phyloP scores from a whole-genome alignment of 2,329 filamentous ascomycete genomes.

The Hymenoscyphus fructigenus region DNA sequence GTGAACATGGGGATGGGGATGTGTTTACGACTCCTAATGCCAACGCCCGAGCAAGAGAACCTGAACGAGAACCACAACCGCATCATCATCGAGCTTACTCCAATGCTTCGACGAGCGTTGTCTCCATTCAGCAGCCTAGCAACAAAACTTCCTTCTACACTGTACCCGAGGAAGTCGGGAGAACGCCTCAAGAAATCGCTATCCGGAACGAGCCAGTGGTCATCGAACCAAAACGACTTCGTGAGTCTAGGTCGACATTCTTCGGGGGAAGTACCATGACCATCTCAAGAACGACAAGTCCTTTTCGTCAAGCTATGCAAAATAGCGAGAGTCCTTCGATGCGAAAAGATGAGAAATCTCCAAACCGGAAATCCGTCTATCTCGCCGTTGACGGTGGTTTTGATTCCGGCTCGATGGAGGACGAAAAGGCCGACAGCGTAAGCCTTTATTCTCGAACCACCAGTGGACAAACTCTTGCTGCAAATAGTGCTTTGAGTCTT shows the following conservation, averaged over 20 bases:
- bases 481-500: conserved; percentile 24
- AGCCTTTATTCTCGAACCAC: conserved; percentile 38
- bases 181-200: conserved; percentile 33
- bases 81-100: conserved; percentile 4
- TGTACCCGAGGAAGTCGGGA: conserved; percentile 18
- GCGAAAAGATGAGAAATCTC: conserved; percentile 1
- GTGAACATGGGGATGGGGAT: conserved; percentile 4
- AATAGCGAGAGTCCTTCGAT: not conserved
- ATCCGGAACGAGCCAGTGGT: conserved; percentile 31
- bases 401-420: not conserved
- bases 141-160: conserved; percentile 25
- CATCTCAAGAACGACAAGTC: conserved; percentile 54
- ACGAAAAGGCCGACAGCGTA: conserved; percentile 28
- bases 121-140: conserved; percentile 19
- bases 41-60: conserved; percentile 27
- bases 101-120: conserved; percentile 4
- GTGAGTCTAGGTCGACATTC: conserved; percentile 48
- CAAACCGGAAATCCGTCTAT: conserved; percentile 4
- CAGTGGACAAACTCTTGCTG: conserved; percentile 29
- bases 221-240: conserved; percentile 32
- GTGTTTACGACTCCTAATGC: not conserved
- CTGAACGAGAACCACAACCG: not conserved
- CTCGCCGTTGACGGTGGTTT: not conserved
- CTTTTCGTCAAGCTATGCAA: conserved; percentile 49
- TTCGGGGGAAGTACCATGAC: conserved; percentile 52